Base-by-base conservation (phyloP, 2,329 filamentous ascomycete species). In the Podosphaera xanthii region DNA sequence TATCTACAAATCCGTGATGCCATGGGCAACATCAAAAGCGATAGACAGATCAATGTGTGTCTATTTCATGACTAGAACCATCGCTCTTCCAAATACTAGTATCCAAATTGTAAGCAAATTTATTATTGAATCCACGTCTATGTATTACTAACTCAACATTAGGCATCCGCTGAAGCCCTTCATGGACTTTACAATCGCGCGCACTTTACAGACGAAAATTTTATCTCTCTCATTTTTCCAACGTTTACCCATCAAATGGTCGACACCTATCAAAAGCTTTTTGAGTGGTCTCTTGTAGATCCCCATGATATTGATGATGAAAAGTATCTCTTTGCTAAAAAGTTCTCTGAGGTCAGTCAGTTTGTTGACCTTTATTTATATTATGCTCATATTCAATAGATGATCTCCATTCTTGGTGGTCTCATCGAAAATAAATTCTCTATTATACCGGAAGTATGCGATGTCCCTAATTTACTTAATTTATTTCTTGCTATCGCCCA, bases 301-400 rank as follows among this genome's bases (percentile, higher is more conserved):
- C 79, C 87, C 2, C 80, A 87, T 61, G 84, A 95, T 65, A 81
- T 95, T 60, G 87, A 96, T 64, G 88, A 95, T 67, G 84, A 89
- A 67, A 94, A 89, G 69, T 97, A 98, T 69, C 82, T 87, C 59
- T 82, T 96, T 64, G 82, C 87, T 48, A 97, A 97, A 73, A 96
- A 94, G 71, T 80, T 97, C 54, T 89, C 90, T 0, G 92, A 98
- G 79, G 86, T 89, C 76, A 31, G 58, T 42, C 36, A 22, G 22
- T 22, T 38, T 30, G 6, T 40, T 56, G 12, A 54, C 35, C 49
- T 8, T n/a, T 3, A 38, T 40, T 30, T 33, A 22, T 42, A 22
- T 12, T 10, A 40, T 5, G 36, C 6, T 40, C 5, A 40, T 10
- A 10, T 40, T 40, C 10, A 40, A 42, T 2, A 92, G 86, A 81